Conservation (phyloP, 192 early-diverging fungal species). For the Diversispora eburnea region DNA sequence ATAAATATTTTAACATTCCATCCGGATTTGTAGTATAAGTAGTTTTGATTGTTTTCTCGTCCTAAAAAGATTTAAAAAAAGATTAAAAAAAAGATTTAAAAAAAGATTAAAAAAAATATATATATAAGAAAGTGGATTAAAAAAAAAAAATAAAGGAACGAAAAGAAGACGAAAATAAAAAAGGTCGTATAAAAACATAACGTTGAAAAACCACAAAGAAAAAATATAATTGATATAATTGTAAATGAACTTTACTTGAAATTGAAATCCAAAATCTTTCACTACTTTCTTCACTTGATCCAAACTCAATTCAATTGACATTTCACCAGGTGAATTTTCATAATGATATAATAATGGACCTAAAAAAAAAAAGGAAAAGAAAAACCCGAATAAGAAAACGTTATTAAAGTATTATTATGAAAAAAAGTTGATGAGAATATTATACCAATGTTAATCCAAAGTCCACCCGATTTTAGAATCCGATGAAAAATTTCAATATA, state of each 20-base stretch:
- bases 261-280: slow-evolving; percentile 63
- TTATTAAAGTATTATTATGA: not conserved
- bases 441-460: slow-evolving; percentile 80
- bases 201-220: too few relatives aligned
- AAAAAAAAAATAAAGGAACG: too few relatives aligned
- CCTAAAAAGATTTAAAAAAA: not conserved
- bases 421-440: not conserved
- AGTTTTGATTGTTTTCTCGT: slow-evolving; percentile 55
- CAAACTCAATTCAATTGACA: slow-evolving; percentile 83
- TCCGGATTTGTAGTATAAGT: slow-evolving; percentile 74
- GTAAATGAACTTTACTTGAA: slow-evolving; percentile 47
- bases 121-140: not conserved
- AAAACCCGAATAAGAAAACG: not conserved
- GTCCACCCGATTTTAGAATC: slow-evolving; percentile 69
- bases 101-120: slow-evolving; percentile 4
- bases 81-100: too few relatives aligned
- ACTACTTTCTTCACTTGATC: slow-evolving; percentile 72
- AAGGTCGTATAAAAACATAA: too few relatives aligned
- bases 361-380: not conserved
- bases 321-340: slow-evolving; percentile 76
- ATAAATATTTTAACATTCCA: slow-evolving; percentile 82
- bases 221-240: too few relatives aligned
- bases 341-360: slow-evolving; percentile 94
- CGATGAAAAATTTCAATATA: slow-evolving; percentile 83
- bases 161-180: too few relatives aligned